These are phyloP conservation scores for Dipteronia sinensis DNA, from an alignment of 345 rosid genomes.

Conservation along the genomic window DNA sequence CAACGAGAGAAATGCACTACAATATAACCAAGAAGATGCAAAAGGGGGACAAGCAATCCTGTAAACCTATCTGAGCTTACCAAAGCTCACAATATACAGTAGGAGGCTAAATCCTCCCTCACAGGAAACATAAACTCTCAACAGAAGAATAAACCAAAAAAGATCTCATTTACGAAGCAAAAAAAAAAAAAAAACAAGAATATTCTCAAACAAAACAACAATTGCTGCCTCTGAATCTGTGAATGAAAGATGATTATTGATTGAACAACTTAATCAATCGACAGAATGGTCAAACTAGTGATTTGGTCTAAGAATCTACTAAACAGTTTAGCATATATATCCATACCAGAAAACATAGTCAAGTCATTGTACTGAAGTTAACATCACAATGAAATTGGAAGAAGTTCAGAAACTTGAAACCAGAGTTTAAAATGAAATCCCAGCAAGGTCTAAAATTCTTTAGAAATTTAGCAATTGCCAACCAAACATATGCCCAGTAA, in stretches of 20 bases:
- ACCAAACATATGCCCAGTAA: slow-evolving; percentile 3
- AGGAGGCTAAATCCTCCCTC: not conserved
- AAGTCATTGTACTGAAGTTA: not conserved
- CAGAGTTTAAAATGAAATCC: not conserved
- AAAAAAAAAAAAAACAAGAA: not conserved
- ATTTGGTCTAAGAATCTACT: not conserved
- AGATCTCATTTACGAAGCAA: not conserved
- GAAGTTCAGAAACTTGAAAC: not conserved
- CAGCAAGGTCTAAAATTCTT: not conserved
- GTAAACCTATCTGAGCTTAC: not conserved
- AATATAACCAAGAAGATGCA: not conserved
- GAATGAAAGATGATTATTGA: not conserved
- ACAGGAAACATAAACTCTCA: not conserved
- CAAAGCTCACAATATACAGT: not conserved
- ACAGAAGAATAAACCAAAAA: not conserved
- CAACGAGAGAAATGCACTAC: not conserved
- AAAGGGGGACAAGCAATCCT: not conserved
- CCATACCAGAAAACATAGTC: not conserved
- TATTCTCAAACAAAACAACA: not conserved
- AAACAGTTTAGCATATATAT: not conserved
- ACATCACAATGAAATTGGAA: not conserved
- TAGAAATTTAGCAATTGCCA: slow-evolving; percentile 1
- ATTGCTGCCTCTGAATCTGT: not conserved
- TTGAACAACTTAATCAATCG: not conserved
- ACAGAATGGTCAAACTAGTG: not conserved